phyloP scores from a whole-genome alignment of 495 filamentous ascomycete genomes.

The Chaetomidium leptoderma region DNA sequence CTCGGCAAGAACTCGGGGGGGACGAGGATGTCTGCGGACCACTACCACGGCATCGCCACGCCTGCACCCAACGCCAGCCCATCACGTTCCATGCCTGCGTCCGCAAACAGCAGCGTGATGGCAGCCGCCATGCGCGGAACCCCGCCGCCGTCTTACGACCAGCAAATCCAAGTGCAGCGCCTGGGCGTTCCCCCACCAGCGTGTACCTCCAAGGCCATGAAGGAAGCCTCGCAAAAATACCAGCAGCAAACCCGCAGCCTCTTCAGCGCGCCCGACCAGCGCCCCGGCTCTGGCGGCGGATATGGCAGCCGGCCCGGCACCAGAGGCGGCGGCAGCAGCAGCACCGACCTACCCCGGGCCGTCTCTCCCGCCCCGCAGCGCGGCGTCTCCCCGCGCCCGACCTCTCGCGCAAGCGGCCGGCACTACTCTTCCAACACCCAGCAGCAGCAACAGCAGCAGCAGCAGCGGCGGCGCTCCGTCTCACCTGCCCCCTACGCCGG shows the following conservation, averaged over 20 bases:
- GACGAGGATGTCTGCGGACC: constrained; percentile 89
- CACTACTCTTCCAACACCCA: constrained; percentile 31
- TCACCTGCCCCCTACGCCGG: constrained; percentile 51
- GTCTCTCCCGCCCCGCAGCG: constrained; percentile 49
- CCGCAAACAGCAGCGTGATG: constrained; percentile 37
- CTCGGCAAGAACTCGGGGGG: constrained; percentile 33
- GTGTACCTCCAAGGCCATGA: constrained; percentile 88
- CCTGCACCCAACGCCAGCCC: constrained; percentile 58
- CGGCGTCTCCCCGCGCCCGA: constrained; percentile 50
- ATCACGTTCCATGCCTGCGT: constrained; percentile 39
- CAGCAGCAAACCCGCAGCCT: constrained; percentile 76
- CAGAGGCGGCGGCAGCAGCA: constrained; percentile 27
- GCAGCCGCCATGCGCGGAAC: constrained; percentile 58
- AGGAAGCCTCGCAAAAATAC: constrained; percentile 84
- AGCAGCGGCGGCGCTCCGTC: constrained; percentile 32
- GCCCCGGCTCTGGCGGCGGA: constrained; percentile 37
- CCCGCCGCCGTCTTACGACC: constrained; percentile 81
- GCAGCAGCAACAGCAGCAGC: background rate
- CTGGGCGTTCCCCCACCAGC: constrained; percentile 89
- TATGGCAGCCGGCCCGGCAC: constrained; percentile 40
- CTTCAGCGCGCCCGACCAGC: constrained; percentile 48
- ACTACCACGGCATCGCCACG: constrained; percentile 84
- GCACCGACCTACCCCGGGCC: constrained; percentile 48
- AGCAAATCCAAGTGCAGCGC: constrained; percentile 63
- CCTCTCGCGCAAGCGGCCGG: constrained; percentile 23